phyloP scores from a whole-genome alignment of 805 yeast species.

The Metschnikowia gruessii region DNA sequence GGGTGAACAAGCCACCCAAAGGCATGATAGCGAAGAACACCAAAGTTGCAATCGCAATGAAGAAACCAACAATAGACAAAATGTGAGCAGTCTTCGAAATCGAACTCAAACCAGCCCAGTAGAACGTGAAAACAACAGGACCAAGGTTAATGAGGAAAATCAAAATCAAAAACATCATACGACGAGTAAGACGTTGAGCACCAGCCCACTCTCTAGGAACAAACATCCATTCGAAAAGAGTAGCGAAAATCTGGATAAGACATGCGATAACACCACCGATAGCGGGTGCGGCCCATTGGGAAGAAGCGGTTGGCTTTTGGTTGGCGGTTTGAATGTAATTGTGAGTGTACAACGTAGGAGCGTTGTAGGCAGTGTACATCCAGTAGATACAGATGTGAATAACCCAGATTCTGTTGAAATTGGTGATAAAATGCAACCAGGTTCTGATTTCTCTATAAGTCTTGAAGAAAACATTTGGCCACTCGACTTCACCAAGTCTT shows the following conservation, averaged over 20 bases:
- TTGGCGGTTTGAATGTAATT: conserved; percentile 79
- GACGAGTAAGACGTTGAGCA: conserved; percentile 91
- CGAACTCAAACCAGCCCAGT: conserved; percentile 66
- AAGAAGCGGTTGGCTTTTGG: conserved; percentile 85
- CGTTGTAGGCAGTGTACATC: conserved; percentile 92
- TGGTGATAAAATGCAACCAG: conserved; percentile 71
- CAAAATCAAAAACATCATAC: conserved; percentile 69
- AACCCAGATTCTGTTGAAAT: conserved; percentile 91
- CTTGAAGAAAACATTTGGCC: conserved; percentile 85
- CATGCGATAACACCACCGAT: conserved; percentile 89
- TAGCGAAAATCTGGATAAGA: conserved; percentile 79
- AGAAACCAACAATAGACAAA: conserved; percentile 83
- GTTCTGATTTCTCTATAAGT: conserved; percentile 73
- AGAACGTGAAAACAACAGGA: conserved; percentile 82
- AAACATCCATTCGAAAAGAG: conserved; percentile 89
- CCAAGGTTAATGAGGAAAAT: conserved; percentile 73
- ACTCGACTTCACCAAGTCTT: conserved; percentile 85
- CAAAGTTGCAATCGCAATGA: conserved; percentile 80
- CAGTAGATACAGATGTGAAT: conserved; percentile 86
- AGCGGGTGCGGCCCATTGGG: conserved; percentile 90
- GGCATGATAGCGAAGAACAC: conserved; percentile 93
- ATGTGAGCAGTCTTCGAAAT: conserved; percentile 70
- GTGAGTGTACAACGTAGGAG: conserved; percentile 87
- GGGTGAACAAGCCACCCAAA: conserved; percentile 90
- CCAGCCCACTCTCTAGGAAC: conserved; percentile 99